Evolutionary conservation across 2,329 filamentous ascomycete genomes (phyloP).

Genomic region (Aspergillus luchuensis): DNA sequence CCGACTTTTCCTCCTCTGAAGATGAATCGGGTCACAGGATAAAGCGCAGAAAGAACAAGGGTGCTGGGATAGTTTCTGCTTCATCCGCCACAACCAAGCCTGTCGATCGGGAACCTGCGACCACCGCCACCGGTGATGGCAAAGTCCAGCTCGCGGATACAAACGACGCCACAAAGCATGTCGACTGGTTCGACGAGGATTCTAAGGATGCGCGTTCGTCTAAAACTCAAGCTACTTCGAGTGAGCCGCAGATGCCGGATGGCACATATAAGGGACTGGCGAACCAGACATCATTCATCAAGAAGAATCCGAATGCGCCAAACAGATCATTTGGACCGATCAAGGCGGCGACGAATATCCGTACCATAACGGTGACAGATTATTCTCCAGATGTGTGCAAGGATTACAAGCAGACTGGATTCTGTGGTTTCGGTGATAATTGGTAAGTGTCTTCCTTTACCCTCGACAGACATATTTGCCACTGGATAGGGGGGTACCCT

Average conservation of each 20-base stretch:
- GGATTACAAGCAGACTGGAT: slow-evolving; percentile 82
- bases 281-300: slow-evolving; percentile 72
- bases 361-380: slow-evolving; percentile 86
- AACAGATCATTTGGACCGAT: slow-evolving; percentile 72
- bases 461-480: neutral
- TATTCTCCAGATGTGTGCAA: slow-evolving; percentile 94
- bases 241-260: slow-evolving; percentile 44
- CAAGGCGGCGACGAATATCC: slow-evolving; percentile 82
- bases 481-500: neutral
- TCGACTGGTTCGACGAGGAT: slow-evolving; percentile 83
- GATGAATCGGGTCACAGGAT: slow-evolving; percentile 74
- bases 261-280: slow-evolving; percentile 77
- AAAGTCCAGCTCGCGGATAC: slow-evolving; percentile 59
- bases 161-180: slow-evolving; percentile 87
- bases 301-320: slow-evolving; percentile 76
- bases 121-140: slow-evolving; percentile 47
- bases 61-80: slow-evolving; percentile 61
- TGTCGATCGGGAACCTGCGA: neutral
- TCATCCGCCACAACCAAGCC: slow-evolving; percentile 48
- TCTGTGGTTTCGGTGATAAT: slow-evolving; percentile 71
- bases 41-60: slow-evolving; percentile 75
- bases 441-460: slow-evolving; percentile 48
- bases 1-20: slow-evolving; percentile 71
- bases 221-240: slow-evolving; percentile 42
- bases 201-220: slow-evolving; percentile 29